phyloP scores from a whole-genome alignment of 495 filamentous ascomycete genomes.

The Hypoxylon crocopeplum region DNA sequence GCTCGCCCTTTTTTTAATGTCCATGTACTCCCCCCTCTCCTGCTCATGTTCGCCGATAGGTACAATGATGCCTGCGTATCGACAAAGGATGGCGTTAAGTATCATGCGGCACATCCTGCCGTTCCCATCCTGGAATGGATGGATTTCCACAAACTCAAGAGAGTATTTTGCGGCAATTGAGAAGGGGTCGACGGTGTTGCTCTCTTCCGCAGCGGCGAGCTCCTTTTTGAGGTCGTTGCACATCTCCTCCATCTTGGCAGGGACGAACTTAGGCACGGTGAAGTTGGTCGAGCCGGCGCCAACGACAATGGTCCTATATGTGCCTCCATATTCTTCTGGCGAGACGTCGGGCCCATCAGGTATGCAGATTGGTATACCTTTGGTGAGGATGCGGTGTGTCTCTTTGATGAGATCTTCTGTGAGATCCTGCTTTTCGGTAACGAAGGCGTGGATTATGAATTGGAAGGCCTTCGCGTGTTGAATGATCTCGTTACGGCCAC shows the following conservation, averaged over 20 bases:
- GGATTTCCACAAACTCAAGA: conserved; percentile 44
- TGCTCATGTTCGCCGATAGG: conserved; percentile 39
- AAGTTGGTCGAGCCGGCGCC: conserved; percentile 34
- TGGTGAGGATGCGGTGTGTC: conserved; percentile 42
- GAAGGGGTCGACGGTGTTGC: conserved; percentile 41
- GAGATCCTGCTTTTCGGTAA: conserved; percentile 30
- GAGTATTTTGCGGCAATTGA: conserved; percentile 42
- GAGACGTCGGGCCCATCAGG: background rate
- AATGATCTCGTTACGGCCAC: conserved; percentile 36
- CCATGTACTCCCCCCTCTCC: conserved; percentile 28
- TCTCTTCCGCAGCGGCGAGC: background rate
- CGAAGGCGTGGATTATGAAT: conserved; percentile 33
- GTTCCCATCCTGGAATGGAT: conserved; percentile 51
- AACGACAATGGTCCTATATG: conserved; percentile 40
- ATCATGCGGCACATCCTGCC: conserved; percentile 47
- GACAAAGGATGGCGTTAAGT: conserved; percentile 42
- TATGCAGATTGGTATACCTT: conserved; percentile 20
- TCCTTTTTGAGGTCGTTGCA: conserved; percentile 26
- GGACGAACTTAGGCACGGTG: conserved; percentile 25
- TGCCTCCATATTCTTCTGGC: conserved; percentile 36
- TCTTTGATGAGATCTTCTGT: conserved; percentile 42
- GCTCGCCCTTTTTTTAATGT: conserved; percentile 11
- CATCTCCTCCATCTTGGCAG: conserved; percentile 35
- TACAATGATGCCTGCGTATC: conserved; percentile 38
- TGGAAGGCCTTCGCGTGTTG: conserved; percentile 44